Percentiles rank a stretch among this genome's conserved stretches.
Evolutionary conservation across 2,329 filamentous ascomycete genomes (phyloP).

Genomic region (Onygena corvina): DNA sequence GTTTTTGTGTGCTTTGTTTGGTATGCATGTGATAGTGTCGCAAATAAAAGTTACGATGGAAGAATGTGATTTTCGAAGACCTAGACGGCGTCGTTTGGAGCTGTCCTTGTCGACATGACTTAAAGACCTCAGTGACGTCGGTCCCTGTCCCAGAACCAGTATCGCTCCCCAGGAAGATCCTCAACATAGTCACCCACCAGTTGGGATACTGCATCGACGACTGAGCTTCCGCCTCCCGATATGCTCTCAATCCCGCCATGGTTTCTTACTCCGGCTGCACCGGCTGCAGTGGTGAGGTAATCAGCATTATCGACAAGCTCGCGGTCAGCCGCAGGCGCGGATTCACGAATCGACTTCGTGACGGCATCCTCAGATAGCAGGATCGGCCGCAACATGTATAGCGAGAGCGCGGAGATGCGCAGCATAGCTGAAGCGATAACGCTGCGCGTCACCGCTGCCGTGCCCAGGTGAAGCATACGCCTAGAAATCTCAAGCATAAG

Average conservation of each 20-base stretch:
- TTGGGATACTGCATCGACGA: constrained; percentile 33
- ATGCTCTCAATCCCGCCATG: constrained; percentile 15
- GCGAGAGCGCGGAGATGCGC: constrained; percentile 38
- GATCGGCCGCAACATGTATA: constrained; percentile 48
- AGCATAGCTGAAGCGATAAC: constrained; percentile 60
- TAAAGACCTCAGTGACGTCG: constrained; percentile 20
- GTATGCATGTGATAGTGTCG: no score
- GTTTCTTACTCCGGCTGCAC: constrained; percentile 21
- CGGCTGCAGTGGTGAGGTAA: constrained; percentile 19
- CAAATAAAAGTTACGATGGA: no score
- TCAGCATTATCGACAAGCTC: constrained; percentile 19
- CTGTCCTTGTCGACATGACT: neutral
- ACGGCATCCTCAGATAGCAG: constrained; percentile 32
- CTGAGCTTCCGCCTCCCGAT: neutral
- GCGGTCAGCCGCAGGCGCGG: constrained; percentile 26
- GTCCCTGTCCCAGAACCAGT: constrained; percentile 33
- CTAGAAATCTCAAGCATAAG: constrained; percentile 65
- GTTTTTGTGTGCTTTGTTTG: no score
- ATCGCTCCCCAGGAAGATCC: constrained; percentile 33
- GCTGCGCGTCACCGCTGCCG: constrained; percentile 80
- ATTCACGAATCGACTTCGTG: constrained; percentile 29
- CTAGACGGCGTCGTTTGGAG: no score
- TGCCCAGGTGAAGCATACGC: constrained; percentile 72
- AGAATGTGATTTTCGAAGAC: no score
- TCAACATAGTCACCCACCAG: constrained; percentile 37